Base-by-base conservation (phyloP, 2,329 filamentous ascomycete species). In the Penicillium sp. region DNA sequence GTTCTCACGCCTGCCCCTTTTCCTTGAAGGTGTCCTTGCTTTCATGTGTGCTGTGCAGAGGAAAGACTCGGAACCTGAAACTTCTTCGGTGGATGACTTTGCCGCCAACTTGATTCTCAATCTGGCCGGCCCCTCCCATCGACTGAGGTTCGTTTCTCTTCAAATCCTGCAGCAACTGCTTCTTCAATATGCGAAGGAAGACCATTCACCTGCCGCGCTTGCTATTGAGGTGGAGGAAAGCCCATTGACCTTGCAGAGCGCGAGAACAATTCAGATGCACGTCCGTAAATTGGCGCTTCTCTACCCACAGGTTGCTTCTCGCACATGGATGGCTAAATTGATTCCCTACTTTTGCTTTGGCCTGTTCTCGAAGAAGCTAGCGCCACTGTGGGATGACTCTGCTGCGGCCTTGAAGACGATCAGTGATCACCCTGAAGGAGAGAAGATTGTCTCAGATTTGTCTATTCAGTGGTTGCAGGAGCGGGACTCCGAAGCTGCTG, bases 291-390 rank as follows among this genome's bases (percentile, higher is more conserved):
- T 97, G 45, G 88, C 83, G 2, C 77, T 83, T 15, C 73, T 82
- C 20, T 96, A 95, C 71, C 77, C 83, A 5, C 80, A 84, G 25
- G 72, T 88, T 10, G 79, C 81, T 42, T 78, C 84, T 2, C 82
- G 85, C 39, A 84, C 84, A 1, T 90, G 89, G 86, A 78, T 96
- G 64, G 82, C 85, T 59, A 83, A 85, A 67, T 86, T 92, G 6
- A 84, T 98, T 34, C 90, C 93, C 0, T 83, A 86, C 0, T 98
- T 93, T 69, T 88, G 92, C 68, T 96, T 97, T 68, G 95, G 95
- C 51, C 84, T 97, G 76, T 83, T 98, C 60, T 95, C 93, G 0
- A 87, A 96, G 51, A 91, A 90, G 66, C 82, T 97, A 64, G 86
- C 92, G 0, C 92, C 92, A 38, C 82, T 96, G 5, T 97, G 94